Base-by-base conservation (phyloP, 495 filamentous ascomycete species). In the Hypoxylon lienhwacheense region DNA sequence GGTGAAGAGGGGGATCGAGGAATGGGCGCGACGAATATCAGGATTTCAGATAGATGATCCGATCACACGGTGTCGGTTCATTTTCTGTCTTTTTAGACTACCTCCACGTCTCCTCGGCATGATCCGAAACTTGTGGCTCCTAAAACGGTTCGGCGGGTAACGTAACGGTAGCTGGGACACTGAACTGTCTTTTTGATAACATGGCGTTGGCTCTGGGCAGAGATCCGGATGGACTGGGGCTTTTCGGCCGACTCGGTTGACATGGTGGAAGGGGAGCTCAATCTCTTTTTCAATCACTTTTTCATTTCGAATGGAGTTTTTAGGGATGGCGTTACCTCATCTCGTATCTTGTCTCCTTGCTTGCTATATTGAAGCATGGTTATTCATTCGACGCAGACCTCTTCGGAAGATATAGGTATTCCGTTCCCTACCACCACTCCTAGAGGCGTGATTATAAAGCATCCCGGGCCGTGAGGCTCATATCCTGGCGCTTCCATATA, bases 251-350 rank as follows among this genome's bases (percentile, higher is more conserved):
- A 45, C 36, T 28, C 32, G 43, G 31, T 20, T 47, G n/a, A 36
- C 39, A 22, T 29, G 32, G 48, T 48, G 32, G 35, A 28, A 17
- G 56, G 39, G 33, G 33, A 45, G 33, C 39, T 50, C 50, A 49
- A 44, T 37, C 31, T 35, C 36, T 53, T 25, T 19, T 40, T 45
- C 19, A 29, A 35, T 16, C 28, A 41, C 26, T 49, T 54, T 42
- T 53, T 43, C 34, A 31, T 42, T 53, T 43, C 34, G 29, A 52
- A 54, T 45, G 56, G 56, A 60, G 43, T 59, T 22, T 44, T 54
- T 20, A 10, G 36, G 56, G 29, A n/a, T 19, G 56, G 56, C 56
- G 39, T 60, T 60, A 34, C 34, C 40, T 50, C 45, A 37, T 46
- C 25, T 49, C 54, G 56, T 50, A 60, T 60, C 31, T 46, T 60